These are phyloP conservation scores for Tolypocladium cylindrosporum DNA, from an alignment of 2,329 filamentous ascomycete genomes.

Conservation along the genomic window DNA sequence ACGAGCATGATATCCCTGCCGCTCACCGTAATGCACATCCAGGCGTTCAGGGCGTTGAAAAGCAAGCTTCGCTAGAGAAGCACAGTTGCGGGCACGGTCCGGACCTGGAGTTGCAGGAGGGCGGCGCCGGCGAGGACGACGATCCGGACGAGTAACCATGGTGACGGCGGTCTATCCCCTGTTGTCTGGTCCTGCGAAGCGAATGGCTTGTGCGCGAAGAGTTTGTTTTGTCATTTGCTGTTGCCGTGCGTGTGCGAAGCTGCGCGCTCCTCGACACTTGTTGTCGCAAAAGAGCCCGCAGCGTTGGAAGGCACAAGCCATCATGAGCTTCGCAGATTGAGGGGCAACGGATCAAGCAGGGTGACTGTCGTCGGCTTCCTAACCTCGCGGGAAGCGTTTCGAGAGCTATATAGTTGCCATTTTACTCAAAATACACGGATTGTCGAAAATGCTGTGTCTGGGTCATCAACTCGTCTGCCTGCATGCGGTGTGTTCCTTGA, in stretches of 20 bases:
- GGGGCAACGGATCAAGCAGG: slow-evolving; percentile 53
- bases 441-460: not conserved
- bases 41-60: slow-evolving; percentile 48
- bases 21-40: slow-evolving; percentile 18
- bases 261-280: not conserved
- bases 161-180: slow-evolving; percentile 57
- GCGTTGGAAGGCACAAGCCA: not conserved
- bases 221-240: slow-evolving; percentile 1
- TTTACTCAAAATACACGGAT: slow-evolving; percentile 4
- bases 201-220: slow-evolving; percentile 3
- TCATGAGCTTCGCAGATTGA: slow-evolving; percentile 35
- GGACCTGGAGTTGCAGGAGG: slow-evolving; percentile 28
- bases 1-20: slow-evolving; percentile 21
- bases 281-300: not conserved
- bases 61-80: slow-evolving; percentile 21
- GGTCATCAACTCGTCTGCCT: not conserved
- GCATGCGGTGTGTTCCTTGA: not conserved
- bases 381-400: slow-evolving; percentile 25
- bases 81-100: slow-evolving; percentile 16
- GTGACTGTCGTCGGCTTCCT: slow-evolving; percentile 44
- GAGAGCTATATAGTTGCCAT: not conserved
- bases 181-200: slow-evolving; percentile 49
- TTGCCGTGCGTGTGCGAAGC: not conserved
- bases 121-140: slow-evolving; percentile 51
- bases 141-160: slow-evolving; percentile 53